phyloP scores from a whole-genome alignment of 1,284 basidiomycete genomes.

The Ceratobasidium theobromae region DNA sequence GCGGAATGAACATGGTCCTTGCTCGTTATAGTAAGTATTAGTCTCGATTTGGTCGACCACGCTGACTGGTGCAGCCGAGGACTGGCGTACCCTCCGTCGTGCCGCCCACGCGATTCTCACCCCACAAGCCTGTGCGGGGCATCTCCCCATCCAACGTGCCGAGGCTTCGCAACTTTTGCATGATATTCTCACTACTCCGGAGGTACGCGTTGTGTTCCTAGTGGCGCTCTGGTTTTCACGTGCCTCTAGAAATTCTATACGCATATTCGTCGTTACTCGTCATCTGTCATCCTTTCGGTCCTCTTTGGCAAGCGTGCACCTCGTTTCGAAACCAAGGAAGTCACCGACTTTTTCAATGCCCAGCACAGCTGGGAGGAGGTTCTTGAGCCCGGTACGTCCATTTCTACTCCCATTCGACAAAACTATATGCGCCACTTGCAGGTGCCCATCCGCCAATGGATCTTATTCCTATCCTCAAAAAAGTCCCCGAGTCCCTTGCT shows the following conservation, averaged over 20 bases:
- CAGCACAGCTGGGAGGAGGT: constrained; percentile 40
- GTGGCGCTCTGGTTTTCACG: not conserved
- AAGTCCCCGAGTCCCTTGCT: constrained; percentile 44
- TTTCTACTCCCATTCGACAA: not conserved
- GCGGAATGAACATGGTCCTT: constrained; percentile 38
- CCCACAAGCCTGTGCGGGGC: constrained; percentile 38
- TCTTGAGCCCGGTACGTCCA: constrained; percentile 41
- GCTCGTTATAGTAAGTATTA: constrained; percentile 41
- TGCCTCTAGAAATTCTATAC: constrained; percentile 39
- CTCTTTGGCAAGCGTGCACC: constrained; percentile 43
- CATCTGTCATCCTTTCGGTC: constrained; percentile 41
- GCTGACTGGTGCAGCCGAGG: no score
- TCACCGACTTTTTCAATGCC: constrained; percentile 40
- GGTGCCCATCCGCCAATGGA: constrained; percentile 41
- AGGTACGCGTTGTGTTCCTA: constrained; percentile 37
- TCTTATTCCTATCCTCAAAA: constrained; percentile 43
- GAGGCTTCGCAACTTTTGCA: constrained; percentile 45
- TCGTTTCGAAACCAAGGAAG: constrained; percentile 39
- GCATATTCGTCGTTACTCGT: constrained; percentile 40
- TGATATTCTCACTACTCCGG: constrained; percentile 42
- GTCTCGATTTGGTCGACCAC: no score
- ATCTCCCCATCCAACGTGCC: constrained; percentile 41
- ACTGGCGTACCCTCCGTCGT: constrained; percentile 44
- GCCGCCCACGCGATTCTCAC: constrained; percentile 42
- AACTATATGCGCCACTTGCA: not conserved